phyloP scores from a whole-genome alignment of 768 basidiomycete genomes.

The Dictyophora rubrovolvata region DNA sequence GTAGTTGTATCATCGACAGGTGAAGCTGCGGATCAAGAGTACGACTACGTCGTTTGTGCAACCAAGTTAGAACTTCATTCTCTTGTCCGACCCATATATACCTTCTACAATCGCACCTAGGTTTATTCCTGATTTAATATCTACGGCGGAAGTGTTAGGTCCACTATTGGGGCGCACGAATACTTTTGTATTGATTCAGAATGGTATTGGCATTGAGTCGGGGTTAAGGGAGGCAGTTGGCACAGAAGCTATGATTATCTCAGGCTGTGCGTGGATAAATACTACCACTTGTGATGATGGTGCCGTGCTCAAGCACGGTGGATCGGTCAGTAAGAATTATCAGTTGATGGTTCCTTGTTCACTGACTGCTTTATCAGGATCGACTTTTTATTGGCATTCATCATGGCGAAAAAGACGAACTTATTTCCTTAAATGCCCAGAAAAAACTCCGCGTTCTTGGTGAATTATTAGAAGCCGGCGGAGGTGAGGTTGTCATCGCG shows the following conservation, averaged over 20 bases:
- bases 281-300: conserved; percentile 21
- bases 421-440: background rate
- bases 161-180: conserved; percentile 17
- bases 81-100: background rate
- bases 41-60: conserved; percentile 19
- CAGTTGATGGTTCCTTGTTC: background rate
- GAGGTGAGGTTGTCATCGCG: conserved; percentile 15
- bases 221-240: conserved; percentile 10
- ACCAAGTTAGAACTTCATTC: conserved; percentile 15
- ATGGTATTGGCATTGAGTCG: conserved; percentile 25
- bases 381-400: conserved; percentile 21
- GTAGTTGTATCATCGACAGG: conserved; percentile 14
- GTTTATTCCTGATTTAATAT: conserved; percentile 11
- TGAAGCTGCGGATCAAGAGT: conserved; percentile 21
- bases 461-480: conserved; percentile 15
- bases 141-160: conserved; percentile 16
- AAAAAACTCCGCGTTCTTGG: conserved; percentile 13
- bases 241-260: conserved; percentile 16
- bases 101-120: background rate
- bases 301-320: conserved; percentile 17
- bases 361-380: conserved; percentile 12
- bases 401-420: conserved; percentile 7
- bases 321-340: conserved; percentile 9
- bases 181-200: conserved; percentile 24
- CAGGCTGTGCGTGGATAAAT: conserved; percentile 27